Evolutionary conservation across 2,329 filamentous ascomycete species (phyloP), one percentile per base, ranked within the genome.

Genomic region (Ophiocordyceps australis): DNA sequence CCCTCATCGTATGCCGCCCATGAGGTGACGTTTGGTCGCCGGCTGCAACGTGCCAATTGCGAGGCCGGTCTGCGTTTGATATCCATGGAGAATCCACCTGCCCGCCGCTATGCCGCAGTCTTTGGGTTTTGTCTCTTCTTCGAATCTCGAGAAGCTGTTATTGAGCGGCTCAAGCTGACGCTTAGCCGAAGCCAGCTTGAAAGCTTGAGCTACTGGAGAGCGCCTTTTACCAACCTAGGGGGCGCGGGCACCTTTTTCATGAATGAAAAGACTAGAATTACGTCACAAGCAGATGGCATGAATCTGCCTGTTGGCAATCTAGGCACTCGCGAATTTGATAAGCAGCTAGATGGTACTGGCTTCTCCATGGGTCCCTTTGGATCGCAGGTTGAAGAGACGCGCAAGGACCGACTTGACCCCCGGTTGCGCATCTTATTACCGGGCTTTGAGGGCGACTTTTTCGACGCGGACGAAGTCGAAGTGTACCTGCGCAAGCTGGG

Each of bases 401-500:
- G 54, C 12, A 57, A 63, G 15, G 43, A 50, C 5, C 37, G 49
- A 13, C 36, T 72, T 7, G 52, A 58, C 20, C 40, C 46, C 9
- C 52, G 57, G 11, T 55, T 76, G 35, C 52, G 52, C 13, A 59
- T 65, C 34, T 59, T 57, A 20, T 45, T 73, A 7, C 59, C 64
- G 1, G 75, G 69, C 0, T 77, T 74, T 32, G 65, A 76, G 31
- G 78, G 78, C 5, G 67, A 79, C 26, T 89, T 80, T 57, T 79
- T 77, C 36, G 79, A 89, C 40, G 54, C 71, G 0, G 64, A 79
- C 31, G 81, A 89, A 43, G 72, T 83, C 0, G 76, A 89, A 45
- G 59, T 65, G 9, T 89, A 83, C 41, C 52, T 91, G 3, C 62
- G 61, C 21, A 58, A 65, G 25, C 62, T 65, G 17, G 72, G 72